Evolutionary conservation across 305 asterid species (phyloP).

Genomic region (Fraxinus angustifolia): DNA sequence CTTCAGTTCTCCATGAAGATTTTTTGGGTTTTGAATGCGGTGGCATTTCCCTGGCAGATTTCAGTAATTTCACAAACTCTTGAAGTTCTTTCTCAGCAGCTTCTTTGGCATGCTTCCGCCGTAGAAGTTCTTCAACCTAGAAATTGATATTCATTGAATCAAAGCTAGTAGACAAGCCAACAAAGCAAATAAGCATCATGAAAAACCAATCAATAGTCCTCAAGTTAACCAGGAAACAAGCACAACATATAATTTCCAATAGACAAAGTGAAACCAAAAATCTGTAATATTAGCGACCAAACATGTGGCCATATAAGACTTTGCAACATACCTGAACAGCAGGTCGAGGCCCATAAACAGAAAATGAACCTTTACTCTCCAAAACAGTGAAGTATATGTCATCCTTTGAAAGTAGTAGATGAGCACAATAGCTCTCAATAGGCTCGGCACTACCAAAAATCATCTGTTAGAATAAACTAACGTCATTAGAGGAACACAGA

Average conservation of each 20-base stretch:
- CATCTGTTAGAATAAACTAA: slow-evolving; percentile 62
- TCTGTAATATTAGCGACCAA: background rate
- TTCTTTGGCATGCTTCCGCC: slow-evolving; percentile 63
- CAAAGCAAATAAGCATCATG: slow-evolving; percentile 8
- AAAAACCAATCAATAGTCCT: slow-evolving; percentile 6
- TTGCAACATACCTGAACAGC: slow-evolving; percentile 54
- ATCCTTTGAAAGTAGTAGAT: slow-evolving; percentile 74
- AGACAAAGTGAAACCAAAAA: slow-evolving; percentile 9
- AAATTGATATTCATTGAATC: slow-evolving; percentile 19
- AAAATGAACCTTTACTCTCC: slow-evolving; percentile 60
- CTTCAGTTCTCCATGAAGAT: slow-evolving; percentile 62
- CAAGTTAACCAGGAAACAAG: background rate
- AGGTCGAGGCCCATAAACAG: slow-evolving; percentile 83
- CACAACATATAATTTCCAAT: background rate
- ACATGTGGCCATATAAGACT: slow-evolving; percentile 1
- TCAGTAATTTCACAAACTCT: slow-evolving; percentile 58
- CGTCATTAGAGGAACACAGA: slow-evolving; percentile 40
- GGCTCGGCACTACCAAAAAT: slow-evolving; percentile 92
- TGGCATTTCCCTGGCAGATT: slow-evolving; percentile 65
- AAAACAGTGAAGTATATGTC: slow-evolving; percentile 62
- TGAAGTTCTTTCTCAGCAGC: slow-evolving; percentile 70
- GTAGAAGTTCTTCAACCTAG: slow-evolving; percentile 81
- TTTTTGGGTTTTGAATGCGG: slow-evolving; percentile 60
- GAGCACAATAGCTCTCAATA: slow-evolving; percentile 86
- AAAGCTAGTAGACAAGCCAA: slow-evolving; percentile 2